Base-by-base conservation (phyloP, 345 rosid genomes). In the Eutrema japonicum region DNA sequence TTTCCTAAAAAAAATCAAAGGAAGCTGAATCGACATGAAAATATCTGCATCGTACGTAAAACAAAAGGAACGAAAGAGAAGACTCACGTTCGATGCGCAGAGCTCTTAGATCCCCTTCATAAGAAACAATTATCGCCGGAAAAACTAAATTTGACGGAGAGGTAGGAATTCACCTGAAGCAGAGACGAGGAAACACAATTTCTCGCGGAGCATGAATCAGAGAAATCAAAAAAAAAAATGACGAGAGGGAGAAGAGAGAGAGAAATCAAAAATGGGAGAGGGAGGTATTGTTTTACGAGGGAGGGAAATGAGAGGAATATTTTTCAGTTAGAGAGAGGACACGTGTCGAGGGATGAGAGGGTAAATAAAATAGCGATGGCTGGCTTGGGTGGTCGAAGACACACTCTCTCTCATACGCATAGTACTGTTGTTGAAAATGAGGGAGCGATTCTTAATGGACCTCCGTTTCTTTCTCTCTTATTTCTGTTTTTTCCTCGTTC, bases 271-370 rank as follows among this genome's bases (percentile, higher is more conserved):
- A 52, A 67, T 22, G 74, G 22, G 38, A 16, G 22, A 40, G 50
- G 10, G 36, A 38, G 13, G 41, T 49, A 8, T 27, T 65, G 56
- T 29, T 49, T 47, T 67, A 12, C 63, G 53, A 40, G 80, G 68
- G 75, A 66, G 70, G 73, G 81, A 73, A 61, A 78, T 40, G 46
- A 46, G 73, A 38, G 51, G 51, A 58, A 77, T 66, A 14, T 30
- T 72, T 37, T 71, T 72, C 65, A 36, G 77, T 71, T 71, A 66
- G 72, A 58, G 61, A 13, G 10, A 36, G 0, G 42, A 18, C 74
- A 76, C 74, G 74, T 76, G 74, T 58, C 70, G 37, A 0, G 4
- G 0, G 4, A 63, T 0, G 64, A 63, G 27, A 13, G 55, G 48
- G 27, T 9, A 3, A 46, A 30, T 36, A 60, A 71, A 49, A 38